Base-by-base conservation (phyloP, 225 moss, liverwort and hornwort genomes). In the Straminergon stramineum region DNA sequence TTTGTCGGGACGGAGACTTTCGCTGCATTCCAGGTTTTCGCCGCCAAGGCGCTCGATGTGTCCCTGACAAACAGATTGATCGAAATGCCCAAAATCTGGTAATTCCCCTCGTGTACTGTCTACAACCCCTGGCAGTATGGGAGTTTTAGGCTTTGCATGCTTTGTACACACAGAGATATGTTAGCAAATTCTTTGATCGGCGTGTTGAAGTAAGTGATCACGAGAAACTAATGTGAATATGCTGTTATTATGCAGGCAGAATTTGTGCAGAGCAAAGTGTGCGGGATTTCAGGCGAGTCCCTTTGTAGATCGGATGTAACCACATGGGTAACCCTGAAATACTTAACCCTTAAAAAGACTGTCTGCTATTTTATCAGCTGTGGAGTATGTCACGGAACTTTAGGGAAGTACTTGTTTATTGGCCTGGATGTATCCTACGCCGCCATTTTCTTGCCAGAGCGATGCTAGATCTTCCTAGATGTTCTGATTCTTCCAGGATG, bases 61-160 rank as follows among this genome's bases (percentile, higher is more conserved):
- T 93, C 66, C 93, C 93, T 88, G 95, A 94, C 79, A 91, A 92
- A 83, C 83, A 93, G 82, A 93, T 94, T 39, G 94, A 95, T 91
- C 91, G 89, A 88, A 93, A 86, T 90, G 95, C 94, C 24, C 93
- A 92, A 67, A 94, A 88, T 78, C 92, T 94, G 95, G 94, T 95
- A 94, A 43, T 5, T 24, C 32, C 61, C 32, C 48, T 61, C 81
- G 27, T 88, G 39, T 69, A 79, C 69, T 78, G 79, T 88, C 65
- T 63, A 45, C 56, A 56, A 75, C 71, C 75, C 52, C 52, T 17
- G 18, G 31, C 48, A 45, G 53, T 76, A 63, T 76, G 61, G 51
- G 67, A 81, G 57, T 67, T 90, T 32, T 78, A 84, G 71, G 56
- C 66, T 56, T 28, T 81, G 13, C 26, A 32, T 83, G 68, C 32